Evolutionary conservation across 2,329 filamentous ascomycete species (phyloP).

Genomic region (Pestalotiopsis sp.): DNA sequence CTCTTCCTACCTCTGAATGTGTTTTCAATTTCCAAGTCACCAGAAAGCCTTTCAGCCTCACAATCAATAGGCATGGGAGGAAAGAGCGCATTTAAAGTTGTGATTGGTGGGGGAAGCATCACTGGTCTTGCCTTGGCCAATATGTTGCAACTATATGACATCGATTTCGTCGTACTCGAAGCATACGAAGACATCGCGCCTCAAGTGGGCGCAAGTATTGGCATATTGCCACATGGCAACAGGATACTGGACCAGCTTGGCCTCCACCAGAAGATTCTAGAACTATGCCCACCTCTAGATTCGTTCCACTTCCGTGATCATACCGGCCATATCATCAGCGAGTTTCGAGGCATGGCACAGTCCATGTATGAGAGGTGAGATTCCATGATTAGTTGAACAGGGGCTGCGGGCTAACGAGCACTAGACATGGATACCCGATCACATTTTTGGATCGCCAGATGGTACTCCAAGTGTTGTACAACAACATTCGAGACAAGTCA

Average conservation of each 20-base stretch:
- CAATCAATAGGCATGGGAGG: neutral
- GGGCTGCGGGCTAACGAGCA: neutral
- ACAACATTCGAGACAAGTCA: constrained; percentile 20
- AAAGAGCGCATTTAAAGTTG: constrained; percentile 5
- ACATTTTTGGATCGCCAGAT: constrained; percentile 21
- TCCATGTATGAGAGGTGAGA: constrained; percentile 4
- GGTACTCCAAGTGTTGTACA: constrained; percentile 21
- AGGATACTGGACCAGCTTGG: constrained; percentile 26
- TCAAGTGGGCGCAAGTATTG: constrained; percentile 42
- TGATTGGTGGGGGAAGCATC: constrained; percentile 21
- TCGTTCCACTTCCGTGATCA: neutral
- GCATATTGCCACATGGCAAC: constrained; percentile 33
- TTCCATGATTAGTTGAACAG: constrained; percentile 12
- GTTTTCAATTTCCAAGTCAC: neutral
- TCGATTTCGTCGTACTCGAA: constrained; percentile 47
- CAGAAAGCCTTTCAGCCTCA: neutral
- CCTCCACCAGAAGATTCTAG: neutral
- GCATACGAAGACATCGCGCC: constrained; percentile 34
- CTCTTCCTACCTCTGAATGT: neutral
- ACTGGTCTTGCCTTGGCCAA: constrained; percentile 42
- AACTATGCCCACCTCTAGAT: neutral
- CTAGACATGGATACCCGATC: constrained; percentile 15
- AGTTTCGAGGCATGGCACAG: constrained; percentile 5
- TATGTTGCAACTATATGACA: constrained; percentile 36
- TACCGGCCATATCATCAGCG: neutral